These are phyloP conservation scores for Rhizopogon salebrosus DNA, from an alignment of 768 basidiomycete species.

Conservation along the genomic window DNA sequence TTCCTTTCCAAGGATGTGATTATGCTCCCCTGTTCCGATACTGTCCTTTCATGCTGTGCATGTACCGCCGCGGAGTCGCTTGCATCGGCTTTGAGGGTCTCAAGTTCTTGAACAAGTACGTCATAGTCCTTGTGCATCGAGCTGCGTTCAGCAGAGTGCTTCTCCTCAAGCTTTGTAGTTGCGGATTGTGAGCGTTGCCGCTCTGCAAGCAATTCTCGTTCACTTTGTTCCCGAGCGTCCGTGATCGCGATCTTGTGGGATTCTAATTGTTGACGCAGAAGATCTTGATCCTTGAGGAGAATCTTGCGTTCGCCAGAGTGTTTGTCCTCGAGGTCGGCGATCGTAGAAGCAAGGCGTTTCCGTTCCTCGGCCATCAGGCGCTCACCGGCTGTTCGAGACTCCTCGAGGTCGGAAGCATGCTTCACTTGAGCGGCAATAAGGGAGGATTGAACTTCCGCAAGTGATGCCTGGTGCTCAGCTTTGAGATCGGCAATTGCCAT, in stretches of 20 bases:
- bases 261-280: constrained; percentile 50
- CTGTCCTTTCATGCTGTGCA: constrained; percentile 39
- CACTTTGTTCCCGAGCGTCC: constrained; percentile 17
- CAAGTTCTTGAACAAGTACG: constrained; percentile 44
- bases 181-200: constrained; percentile 19
- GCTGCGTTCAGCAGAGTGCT: constrained; percentile 17
- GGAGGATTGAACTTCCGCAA: constrained; percentile 35
- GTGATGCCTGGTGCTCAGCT: constrained; percentile 43
- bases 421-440: constrained; percentile 33
- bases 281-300: constrained; percentile 30
- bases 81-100: constrained; percentile 42
- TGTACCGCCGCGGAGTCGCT: constrained; percentile 34
- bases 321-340: constrained; percentile 46
- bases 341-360: constrained; percentile 33
- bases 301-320: constrained; percentile 45
- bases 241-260: constrained; percentile 42
- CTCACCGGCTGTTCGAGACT: constrained; percentile 27
- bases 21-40: constrained; percentile 44
- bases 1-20: constrained; percentile 48
- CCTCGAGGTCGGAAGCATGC: constrained; percentile 33
- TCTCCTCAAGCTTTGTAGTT: constrained; percentile 13
- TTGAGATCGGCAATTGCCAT: constrained; percentile 36
- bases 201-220: constrained; percentile 20
- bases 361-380: constrained; percentile 41
- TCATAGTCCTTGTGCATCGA: constrained; percentile 43